Conservation (phyloP, 2,329 filamentous ascomycete species). For the Tolypocladium nubicola region DNA sequence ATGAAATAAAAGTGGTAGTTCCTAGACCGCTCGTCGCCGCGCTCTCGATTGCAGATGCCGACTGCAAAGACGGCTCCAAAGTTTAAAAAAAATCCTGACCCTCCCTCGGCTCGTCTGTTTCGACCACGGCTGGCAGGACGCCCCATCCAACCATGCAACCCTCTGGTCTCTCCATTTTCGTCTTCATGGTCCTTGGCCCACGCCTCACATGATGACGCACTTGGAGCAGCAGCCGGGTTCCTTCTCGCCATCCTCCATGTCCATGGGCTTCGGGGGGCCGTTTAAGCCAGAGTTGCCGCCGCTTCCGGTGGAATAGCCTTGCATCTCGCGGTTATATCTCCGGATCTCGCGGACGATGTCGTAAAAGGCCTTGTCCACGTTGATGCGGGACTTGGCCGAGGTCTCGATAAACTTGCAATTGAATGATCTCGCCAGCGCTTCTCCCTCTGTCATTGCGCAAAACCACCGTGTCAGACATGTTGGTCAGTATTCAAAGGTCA, state of each 20-base stretch:
- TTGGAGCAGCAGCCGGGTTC: conserved; percentile 73
- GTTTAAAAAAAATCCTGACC: not conserved
- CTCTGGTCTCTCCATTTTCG: not conserved
- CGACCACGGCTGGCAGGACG: not conserved
- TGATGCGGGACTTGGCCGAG: conserved; percentile 94
- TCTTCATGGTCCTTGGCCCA: not conserved
- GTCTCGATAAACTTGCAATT: conserved; percentile 99
- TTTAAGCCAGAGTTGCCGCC: conserved; percentile 51
- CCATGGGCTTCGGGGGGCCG: conserved; percentile 62
- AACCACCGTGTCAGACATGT: not conserved
- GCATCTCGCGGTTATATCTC: conserved; percentile 97
- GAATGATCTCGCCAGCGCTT: conserved; percentile 75
- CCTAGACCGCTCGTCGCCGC: not conserved
- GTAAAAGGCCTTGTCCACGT: conserved; percentile 97
- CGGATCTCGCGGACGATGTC: conserved; percentile 96
- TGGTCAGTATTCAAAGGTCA: not conserved
- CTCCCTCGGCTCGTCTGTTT: not conserved
- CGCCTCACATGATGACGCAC: conserved; percentile 74
- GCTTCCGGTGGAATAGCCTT: conserved; percentile 67
- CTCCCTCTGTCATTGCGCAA: conserved; percentile 57
- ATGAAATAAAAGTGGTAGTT: conserved; percentile 11
- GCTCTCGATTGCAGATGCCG: not conserved
- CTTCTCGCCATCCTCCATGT: conserved; percentile 59
- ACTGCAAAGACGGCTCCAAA: not conserved
- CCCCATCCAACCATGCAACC: not conserved